Percentiles rank a stretch among this genome's conserved stretches.
Evolutionary conservation across 2,329 filamentous ascomycete genomes (phyloP).

Genomic region (Colletotrichum kahawae): DNA sequence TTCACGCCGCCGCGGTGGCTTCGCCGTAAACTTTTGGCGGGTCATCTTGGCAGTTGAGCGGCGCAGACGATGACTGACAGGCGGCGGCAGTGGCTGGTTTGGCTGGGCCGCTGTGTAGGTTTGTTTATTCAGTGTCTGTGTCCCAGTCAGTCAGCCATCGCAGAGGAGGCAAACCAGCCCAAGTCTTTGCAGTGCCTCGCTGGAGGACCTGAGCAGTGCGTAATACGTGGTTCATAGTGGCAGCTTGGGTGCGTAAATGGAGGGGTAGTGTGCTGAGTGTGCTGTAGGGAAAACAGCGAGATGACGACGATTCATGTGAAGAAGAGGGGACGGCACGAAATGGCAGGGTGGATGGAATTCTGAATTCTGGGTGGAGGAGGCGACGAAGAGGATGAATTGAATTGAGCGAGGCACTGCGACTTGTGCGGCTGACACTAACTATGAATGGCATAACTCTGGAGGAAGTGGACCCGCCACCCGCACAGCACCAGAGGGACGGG

Average conservation of each 20-base stretch:
- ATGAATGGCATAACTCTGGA: not conserved
- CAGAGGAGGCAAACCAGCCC: not conserved
- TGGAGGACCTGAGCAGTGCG: not conserved
- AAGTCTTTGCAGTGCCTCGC: not conserved
- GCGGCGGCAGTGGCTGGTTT: slow-evolving; percentile 3
- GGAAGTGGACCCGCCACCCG: not conserved
- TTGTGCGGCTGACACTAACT: not conserved
- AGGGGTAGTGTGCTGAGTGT: not conserved
- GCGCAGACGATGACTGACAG: not conserved
- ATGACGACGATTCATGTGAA: slow-evolving; percentile 14
- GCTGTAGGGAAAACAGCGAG: not conserved
- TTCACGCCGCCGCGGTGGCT: not conserved
- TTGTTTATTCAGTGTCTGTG: not conserved
- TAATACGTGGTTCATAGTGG: not conserved
- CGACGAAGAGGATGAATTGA: not conserved
- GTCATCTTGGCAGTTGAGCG: not conserved
- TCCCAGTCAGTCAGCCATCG: not conserved
- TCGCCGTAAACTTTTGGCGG: not conserved
- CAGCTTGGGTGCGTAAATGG: not conserved
- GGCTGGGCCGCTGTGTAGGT: not conserved
- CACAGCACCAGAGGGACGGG: not conserved
- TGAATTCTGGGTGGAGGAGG: not conserved
- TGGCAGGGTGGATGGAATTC: not conserved
- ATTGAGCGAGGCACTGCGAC: not conserved
- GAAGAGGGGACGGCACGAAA: not conserved